Evolutionary conservation across 2,329 filamentous ascomycete species (phyloP).

Genomic region (Penicillium polonicum): DNA sequence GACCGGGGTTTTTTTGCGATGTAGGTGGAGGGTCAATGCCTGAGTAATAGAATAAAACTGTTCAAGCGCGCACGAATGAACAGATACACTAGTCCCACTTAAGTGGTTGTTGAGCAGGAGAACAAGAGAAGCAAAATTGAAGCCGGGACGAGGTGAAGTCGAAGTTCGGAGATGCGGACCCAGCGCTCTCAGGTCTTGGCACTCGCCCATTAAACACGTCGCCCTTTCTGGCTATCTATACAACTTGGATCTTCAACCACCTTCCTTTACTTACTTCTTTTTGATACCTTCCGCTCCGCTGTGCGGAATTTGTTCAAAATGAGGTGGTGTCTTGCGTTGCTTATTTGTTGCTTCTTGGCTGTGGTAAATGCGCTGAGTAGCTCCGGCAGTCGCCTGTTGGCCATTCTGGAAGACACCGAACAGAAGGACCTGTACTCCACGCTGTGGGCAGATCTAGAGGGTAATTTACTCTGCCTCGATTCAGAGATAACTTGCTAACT

Average conservation of each 20-base stretch:
- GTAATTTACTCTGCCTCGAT: slow-evolving; percentile 28
- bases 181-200: slow-evolving; percentile 38
- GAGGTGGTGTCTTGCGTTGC: slow-evolving; percentile 71
- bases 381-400: slow-evolving; percentile 75
- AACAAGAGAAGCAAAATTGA: slow-evolving; percentile 23
- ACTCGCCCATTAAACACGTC: slow-evolving; percentile 45
- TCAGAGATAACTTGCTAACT: slow-evolving; percentile 4
- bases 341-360: slow-evolving; percentile 61
- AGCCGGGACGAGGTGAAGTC: slow-evolving; percentile 32
- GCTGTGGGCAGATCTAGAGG: slow-evolving; percentile 58
- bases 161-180: slow-evolving; percentile 30
- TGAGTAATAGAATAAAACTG: neutral
- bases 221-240: slow-evolving; percentile 37
- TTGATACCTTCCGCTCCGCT: slow-evolving; percentile 29
- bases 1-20: slow-evolving; percentile 25
- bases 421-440: slow-evolving; percentile 81
- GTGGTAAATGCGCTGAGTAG: slow-evolving; percentile 69
- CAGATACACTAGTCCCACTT: slow-evolving; percentile 6
- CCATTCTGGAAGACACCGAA: slow-evolving; percentile 76
- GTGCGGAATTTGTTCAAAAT: slow-evolving; percentile 54
- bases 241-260: slow-evolving; percentile 19
- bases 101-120: slow-evolving; percentile 4
- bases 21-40: slow-evolving; percentile 1
- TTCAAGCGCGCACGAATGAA: slow-evolving; percentile 5
- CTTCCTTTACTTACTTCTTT: slow-evolving; percentile 17